phyloP scores from a whole-genome alignment of 257 asterid species.

The Nicotiana paniculata region DNA sequence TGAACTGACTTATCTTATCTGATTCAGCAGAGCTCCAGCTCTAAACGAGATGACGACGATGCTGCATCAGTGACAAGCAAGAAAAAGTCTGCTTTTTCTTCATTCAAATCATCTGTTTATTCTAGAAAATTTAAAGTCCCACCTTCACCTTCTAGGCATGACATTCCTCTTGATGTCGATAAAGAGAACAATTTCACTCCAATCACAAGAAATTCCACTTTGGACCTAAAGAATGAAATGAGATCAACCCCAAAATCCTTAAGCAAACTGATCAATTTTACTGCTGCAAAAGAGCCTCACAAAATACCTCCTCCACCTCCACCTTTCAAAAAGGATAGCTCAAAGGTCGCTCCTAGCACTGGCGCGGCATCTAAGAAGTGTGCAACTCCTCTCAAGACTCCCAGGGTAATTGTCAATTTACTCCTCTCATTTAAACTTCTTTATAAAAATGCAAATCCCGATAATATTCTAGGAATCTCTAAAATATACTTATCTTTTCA shows the following conservation, averaged over 20 bases:
- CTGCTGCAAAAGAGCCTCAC: slow-evolving; percentile 39
- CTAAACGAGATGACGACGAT: slow-evolving; percentile 22
- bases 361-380: slow-evolving; percentile 27
- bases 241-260: slow-evolving; percentile 47
- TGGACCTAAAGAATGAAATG: slow-evolving; percentile 12
- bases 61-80: slow-evolving; percentile 41
- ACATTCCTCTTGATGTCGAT: slow-evolving; percentile 33
- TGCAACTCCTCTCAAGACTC: slow-evolving; percentile 56
- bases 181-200: slow-evolving; percentile 34
- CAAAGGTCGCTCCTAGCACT: slow-evolving; percentile 20
- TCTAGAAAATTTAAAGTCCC: slow-evolving; percentile 32
- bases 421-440: neutral
- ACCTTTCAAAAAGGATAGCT: slow-evolving; percentile 26
- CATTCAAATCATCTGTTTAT: slow-evolving; percentile 44
- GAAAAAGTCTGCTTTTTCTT: slow-evolving; percentile 43
- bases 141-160: slow-evolving; percentile 36
- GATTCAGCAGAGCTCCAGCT: slow-evolving; percentile 32
- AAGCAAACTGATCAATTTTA: slow-evolving; percentile 35
- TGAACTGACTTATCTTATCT: neutral
- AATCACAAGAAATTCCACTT: slow-evolving; percentile 29
- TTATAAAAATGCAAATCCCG: neutral
- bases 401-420: slow-evolving; percentile 25
- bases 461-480: neutral
- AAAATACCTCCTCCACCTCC: slow-evolving; percentile 24
- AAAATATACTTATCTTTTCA: neutral